Evolutionary conservation across 129 eudicot genomes (phyloP).

Genomic region (Escallonia herrerae): DNA sequence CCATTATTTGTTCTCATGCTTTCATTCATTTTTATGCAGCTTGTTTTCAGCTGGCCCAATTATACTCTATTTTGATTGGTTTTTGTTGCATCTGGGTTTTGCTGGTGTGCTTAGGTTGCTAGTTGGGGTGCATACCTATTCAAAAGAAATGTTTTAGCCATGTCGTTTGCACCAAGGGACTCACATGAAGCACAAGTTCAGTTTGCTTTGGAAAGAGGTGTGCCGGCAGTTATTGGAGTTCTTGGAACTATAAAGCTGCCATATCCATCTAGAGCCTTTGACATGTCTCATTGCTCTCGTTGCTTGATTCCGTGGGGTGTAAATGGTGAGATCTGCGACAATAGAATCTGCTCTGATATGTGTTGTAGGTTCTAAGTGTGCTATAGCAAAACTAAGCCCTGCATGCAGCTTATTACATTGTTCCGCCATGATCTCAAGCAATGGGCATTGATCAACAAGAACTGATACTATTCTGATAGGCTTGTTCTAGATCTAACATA

Average conservation of each 20-base stretch:
- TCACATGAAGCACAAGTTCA: conserved; percentile 36
- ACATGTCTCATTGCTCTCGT: conserved; percentile 60
- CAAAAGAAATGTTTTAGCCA: conserved; percentile 27
- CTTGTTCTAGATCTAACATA: too few species aligned
- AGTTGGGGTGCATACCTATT: conserved; percentile 38
- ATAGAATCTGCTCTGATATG: neutral
- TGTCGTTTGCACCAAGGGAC: conserved; percentile 35
- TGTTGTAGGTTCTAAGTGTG: neutral
- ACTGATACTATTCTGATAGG: too few species aligned
- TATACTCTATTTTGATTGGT: too few species aligned
- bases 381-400: too few species aligned
- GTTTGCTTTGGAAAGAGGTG: conserved; percentile 34
- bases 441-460: too few species aligned
- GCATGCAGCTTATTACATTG: too few species aligned
- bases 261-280: conserved; percentile 52
- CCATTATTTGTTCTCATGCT: too few species aligned
- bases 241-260: conserved; percentile 62
- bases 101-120: conserved; percentile 19
- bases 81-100: neutral
- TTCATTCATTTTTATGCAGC: too few species aligned
- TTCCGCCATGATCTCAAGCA: too few species aligned
- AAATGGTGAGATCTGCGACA: conserved; percentile 22
- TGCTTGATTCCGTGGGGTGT: conserved; percentile 60
- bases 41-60: too few species aligned
- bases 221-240: conserved; percentile 52